Evolutionary conservation across 139 green algal species (phyloP), one percentile per base, ranked within the genome.

Genomic region (Deuterostichococcus epilithicus): DNA sequence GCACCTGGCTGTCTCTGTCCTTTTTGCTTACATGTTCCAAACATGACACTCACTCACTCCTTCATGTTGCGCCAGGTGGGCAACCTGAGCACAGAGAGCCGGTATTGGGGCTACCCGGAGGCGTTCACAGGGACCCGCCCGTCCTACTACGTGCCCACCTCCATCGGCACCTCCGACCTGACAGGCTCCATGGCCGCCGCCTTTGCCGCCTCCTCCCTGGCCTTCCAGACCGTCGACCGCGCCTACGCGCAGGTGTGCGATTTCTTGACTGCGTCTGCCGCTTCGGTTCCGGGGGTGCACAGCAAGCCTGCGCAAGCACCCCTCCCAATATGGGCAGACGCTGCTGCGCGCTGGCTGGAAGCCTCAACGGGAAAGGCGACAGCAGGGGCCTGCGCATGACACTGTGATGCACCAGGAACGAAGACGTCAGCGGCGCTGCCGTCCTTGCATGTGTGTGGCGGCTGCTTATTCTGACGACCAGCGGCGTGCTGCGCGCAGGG

Each of bases 191-290:
- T 86, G 60, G 74, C 87, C 2, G 92, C 90, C 5, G 91, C 87
- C 30, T 72, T 96, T 33, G 90, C 90, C 4, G 83, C 91, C 26
- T 74, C 91, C 3, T 84, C 90, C 20, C 34, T 91, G 1, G 80
- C 88, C 22, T 91, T 92, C 72, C 69, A 77, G 35, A 34, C 70
- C 4, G 59, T 66, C 6, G 86, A 90, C 37, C 63, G 86, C 1
- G 78, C 38, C 8, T 94, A 90, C 67, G 45, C 75, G 20, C 52
- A 63, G 52, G 52, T 28, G 52, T 52, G 42, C 42, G 8, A 52
- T 52, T 8, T 52, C 42, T 52, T 8, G n/a, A n/a, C n/a, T 52
- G 42, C 42, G 8, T 28, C 52, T 63, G 52, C 52, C 20, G 52
- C n/a, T n/a, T n/a, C n/a, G n/a, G n/a, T n/a, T n/a, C n/a, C n/a